A percentile compares a stretch with the other conserved stretches of the same genome.
Conservation (phyloP, 108 stramenopile species). For the Cyclotella sp. region DNA sequence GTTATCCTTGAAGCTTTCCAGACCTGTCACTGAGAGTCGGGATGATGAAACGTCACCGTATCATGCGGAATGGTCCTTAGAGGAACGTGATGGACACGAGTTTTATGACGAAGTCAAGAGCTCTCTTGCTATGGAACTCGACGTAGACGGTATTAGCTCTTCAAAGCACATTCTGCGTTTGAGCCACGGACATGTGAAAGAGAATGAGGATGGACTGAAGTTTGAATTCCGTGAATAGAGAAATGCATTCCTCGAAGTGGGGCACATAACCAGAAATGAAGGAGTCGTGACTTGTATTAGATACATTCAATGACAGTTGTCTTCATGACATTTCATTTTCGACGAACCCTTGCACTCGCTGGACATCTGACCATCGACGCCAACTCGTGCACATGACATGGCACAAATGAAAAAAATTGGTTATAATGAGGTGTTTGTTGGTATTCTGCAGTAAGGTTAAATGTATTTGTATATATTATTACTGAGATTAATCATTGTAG, state of each 20-base stretch:
- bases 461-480: too few relatives aligned
- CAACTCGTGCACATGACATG: too few relatives aligned
- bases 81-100: background rate
- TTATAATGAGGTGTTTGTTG: too few relatives aligned
- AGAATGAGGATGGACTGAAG: slow-evolving; percentile 1
- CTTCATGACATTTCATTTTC: slow-evolving; percentile 1
- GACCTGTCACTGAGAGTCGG: background rate
- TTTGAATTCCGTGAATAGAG: slow-evolving; percentile 5
- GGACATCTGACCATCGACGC: too few relatives aligned
- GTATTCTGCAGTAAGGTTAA: too few relatives aligned
- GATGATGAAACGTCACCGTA: background rate
- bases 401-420: too few relatives aligned
- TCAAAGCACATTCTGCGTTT: background rate
- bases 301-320: background rate
- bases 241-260: background rate
- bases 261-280: background rate
- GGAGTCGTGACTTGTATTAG: background rate
- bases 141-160: background rate
- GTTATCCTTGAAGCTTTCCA: background rate
- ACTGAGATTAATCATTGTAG: too few relatives aligned
- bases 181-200: slow-evolving; percentile 10
- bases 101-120: background rate
- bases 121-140: slow-evolving; percentile 1
- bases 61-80: background rate
- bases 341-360: background rate